Evolutionary conservation across 2,329 filamentous ascomycete genomes (phyloP), one percentile per base, ranked within the genome.

Genomic region (Cordyceps tenuipes): DNA sequence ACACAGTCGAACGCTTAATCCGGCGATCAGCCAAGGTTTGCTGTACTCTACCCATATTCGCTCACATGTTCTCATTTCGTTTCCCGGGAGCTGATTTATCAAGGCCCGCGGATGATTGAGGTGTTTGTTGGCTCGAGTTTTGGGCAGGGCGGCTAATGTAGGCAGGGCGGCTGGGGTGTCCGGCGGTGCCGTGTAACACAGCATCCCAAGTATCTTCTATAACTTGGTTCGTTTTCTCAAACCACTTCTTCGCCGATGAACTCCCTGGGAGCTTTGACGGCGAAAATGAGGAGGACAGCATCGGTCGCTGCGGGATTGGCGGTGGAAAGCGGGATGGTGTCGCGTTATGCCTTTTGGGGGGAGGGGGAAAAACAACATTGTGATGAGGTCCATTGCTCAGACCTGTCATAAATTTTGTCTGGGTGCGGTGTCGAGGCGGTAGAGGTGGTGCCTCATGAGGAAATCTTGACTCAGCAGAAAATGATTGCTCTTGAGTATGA

Each of bases 161-260:
- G n/a, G 59, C 26, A 31, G 59, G 52, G 2, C 52, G 59, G 13
- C 36, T 31, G 10, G 39, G 52, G 23, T 61, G 59, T 17, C 34
- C 58, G 2, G 46, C 46, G 2, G 34, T 36, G 19, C 52, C 46
- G 21, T 71, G 70, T 50, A 70, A 56, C 46, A 71, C 69, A 3
- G 69, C 65, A 23, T 68, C 71, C 49, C 72, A 62, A 39, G 66
- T 71, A 51, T 65, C 71, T 62, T 74, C 72, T 23, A 75, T 62
- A 13, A 67, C 68, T 50, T 71, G 67, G 26, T 68, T 69, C 29
- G 72, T 73, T 65, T 71, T 74, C 55, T 68, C 70, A 13, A 74
- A 54, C 68, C 71, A 73, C 58, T 69, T 72, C 60, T 70, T 67
- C 1, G 71, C 72, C 19, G 71, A 71, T 39, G 67, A 68, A 61